Percentiles rank a stretch among this genome's conserved stretches.
These are phyloP conservation scores for Ophiocordyceps camponoti-leonardi DNA, from an alignment of 2,329 filamentous ascomycete species.

Conservation along the genomic window DNA sequence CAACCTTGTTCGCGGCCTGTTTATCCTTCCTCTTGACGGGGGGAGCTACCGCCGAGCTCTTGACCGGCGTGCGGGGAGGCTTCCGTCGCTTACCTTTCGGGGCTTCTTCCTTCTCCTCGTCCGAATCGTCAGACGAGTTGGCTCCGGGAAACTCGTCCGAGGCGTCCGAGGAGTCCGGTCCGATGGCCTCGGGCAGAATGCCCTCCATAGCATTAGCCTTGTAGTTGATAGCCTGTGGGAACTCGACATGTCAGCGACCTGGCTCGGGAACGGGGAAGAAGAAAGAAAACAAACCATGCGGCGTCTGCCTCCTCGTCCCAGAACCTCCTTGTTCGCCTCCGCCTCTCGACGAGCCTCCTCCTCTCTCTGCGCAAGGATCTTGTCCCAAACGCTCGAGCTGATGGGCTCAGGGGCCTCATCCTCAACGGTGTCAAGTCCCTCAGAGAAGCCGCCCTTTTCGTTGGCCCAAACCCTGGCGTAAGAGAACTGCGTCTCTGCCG, in stretches of 20 bases:
- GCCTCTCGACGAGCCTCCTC: slow-evolving; percentile 58
- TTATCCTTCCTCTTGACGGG: slow-evolving; percentile 7
- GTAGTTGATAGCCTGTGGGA: slow-evolving; percentile 16
- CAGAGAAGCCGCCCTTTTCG: slow-evolving; percentile 50
- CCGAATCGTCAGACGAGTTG: slow-evolving; percentile 13
- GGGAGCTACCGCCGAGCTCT: slow-evolving; percentile 9
- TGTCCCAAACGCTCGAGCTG: slow-evolving; percentile 68
- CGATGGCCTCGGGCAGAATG: slow-evolving; percentile 9
- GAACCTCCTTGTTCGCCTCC: slow-evolving; percentile 48
- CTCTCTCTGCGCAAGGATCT: slow-evolving; percentile 72
- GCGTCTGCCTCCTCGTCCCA: slow-evolving; percentile 71
- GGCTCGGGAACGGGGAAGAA: neutral
- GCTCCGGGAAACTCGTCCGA: slow-evolving; percentile 17
- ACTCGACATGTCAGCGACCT: slow-evolving; percentile 4
- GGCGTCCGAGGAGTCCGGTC: slow-evolving; percentile 12
- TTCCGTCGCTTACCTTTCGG: neutral
- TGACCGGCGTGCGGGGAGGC: too few species aligned
- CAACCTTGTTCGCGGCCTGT: slow-evolving; percentile 11
- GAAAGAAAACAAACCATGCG: slow-evolving; percentile 21
- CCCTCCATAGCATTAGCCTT: slow-evolving; percentile 9
- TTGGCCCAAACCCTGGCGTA: slow-evolving; percentile 89
- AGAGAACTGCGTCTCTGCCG: slow-evolving; percentile 66
- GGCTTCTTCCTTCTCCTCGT: slow-evolving; percentile 14
- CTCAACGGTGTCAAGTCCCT: slow-evolving; percentile 35
- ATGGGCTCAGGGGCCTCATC: slow-evolving; percentile 35